Base-by-base conservation (phyloP, 2,329 filamentous ascomycete species). In the Colletotrichum costaricense region DNA sequence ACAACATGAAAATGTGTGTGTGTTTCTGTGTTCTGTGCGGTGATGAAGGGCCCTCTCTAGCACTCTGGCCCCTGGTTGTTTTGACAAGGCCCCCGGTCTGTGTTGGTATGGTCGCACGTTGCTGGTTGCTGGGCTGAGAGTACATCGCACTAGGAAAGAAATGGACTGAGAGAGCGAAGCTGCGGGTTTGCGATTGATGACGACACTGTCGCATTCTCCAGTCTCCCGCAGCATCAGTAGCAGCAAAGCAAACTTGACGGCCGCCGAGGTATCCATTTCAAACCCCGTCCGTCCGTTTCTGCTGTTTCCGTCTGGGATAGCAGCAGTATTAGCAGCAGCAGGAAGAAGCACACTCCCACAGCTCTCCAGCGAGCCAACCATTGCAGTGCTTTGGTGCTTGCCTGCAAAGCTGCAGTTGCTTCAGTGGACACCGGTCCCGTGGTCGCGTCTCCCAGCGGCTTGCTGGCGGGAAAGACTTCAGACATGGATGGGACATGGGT, bases 31-130 rank as follows among this genome's bases (percentile, higher is more conserved):
- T 46, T 42, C 60, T 46, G 60, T 52, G 60, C 60, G 60, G 42
- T 63, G 60, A 52, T 63, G 42, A 62, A 62, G 14, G 49, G 60
- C 38, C 49, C 60, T 63, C 26, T n/a, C 49, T 52, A 28, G 38
- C 38, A 42, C 42, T 46, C 19, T n/a, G 19, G 42, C 42, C 60
- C 60, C 60, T 63, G 30, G 60, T 52, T 52, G 60, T 52, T 63
- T 52, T 63, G 60, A 52, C 60, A 24, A 63, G 60, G 60, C 6
- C 60, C 42, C 60, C 19, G 60, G 60, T 22, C 60, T 49, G 42
- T 49, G 42, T 49, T 49, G 42, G 42, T 49, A 49, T 49, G 19
- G 42, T n/a, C 42, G 38, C 38, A 14, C n/a, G 59, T 26, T 14
- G 42, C 26, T 49, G 11, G 60, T 63, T 63, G 60, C 28, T 63